phyloP scores from a whole-genome alignment of 257 asterid genomes.

The Jacaranda copaia region DNA sequence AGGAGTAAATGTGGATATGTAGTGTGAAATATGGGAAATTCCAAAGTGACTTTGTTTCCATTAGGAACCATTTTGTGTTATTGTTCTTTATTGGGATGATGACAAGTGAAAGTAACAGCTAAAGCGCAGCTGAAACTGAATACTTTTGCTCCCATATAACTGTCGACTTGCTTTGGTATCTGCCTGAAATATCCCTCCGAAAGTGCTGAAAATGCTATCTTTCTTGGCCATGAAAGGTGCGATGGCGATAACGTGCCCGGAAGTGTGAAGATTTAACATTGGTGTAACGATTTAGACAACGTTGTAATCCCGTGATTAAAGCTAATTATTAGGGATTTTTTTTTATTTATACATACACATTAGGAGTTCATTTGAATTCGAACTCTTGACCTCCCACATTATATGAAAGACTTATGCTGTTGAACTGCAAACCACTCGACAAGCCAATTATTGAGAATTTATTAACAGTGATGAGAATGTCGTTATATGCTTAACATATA shows the following conservation, averaged over 20 bases:
- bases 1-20: background rate
- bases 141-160: conserved; percentile 33
- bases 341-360: no score
- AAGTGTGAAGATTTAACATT: background rate
- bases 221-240: background rate
- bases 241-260: conserved; percentile 14
- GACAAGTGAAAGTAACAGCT: conserved; percentile 15
- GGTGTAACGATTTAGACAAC: background rate
- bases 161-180: conserved; percentile 1
- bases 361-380: no score
- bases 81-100: conserved; percentile 14
- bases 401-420: no score
- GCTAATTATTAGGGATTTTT: no score
- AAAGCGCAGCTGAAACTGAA: conserved; percentile 11
- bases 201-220: background rate
- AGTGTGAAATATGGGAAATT: conserved; percentile 35
- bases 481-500: no score
- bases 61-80: background rate
- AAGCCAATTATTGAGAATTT: no score
- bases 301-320: background rate
- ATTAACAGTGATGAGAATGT: no score
- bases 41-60: conserved; percentile 9
- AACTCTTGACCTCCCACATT: no score
- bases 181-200: background rate
- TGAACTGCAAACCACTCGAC: no score